Base-by-base conservation (phyloP, 371 early-diverging fungal genomes). In the Lichtheimia ornata region DNA sequence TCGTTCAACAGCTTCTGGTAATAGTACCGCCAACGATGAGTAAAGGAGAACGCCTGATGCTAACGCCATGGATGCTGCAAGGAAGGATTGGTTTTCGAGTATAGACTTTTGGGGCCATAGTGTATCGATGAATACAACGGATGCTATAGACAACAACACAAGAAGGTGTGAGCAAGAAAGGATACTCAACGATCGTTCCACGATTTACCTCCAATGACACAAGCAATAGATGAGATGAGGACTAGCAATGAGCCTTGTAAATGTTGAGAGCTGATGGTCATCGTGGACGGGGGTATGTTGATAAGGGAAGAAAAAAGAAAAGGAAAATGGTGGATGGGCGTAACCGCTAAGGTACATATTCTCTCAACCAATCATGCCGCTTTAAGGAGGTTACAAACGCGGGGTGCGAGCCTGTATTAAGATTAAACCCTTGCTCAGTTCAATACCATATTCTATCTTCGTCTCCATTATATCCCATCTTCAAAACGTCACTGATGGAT, bases 1-100 rank as follows among this genome's bases (percentile, higher is more conserved):
- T 24, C 62, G 44, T 27, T 69, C 50, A 44, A 67, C 64, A 13
- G 74, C 66, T 63, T 69, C 71, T 27, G 74, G 74, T 15, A 77
- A 59, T 30, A 77, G 54, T 6, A 73, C 53, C 4, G 71, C 50
- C 13, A 77, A 49, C 0, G 74, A 77, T 2, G 78, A 77, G 44
- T 73, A 77, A 1, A 77, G 53, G 22, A 77, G 56, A 9, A 77
- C 78, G 40, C 78, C 78, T 12, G 78, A 72, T 5, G 74, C 78
- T 1, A 77, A 56, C 0, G 78, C 52, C 71, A 74, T 71, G 7
- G 74, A 74, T 1, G 62, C 65, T 2, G 74, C 60, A 63, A 72
- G 63, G 44, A 77, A 77, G 0, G 72, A 40, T 2, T 62, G 58
- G 28, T 45, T 74, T 7, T 72, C 68, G 5, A 77, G 58, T 17